Conservation (phyloP, 2,329 filamentous ascomycete genomes). For the Bipolaris oryzae region DNA sequence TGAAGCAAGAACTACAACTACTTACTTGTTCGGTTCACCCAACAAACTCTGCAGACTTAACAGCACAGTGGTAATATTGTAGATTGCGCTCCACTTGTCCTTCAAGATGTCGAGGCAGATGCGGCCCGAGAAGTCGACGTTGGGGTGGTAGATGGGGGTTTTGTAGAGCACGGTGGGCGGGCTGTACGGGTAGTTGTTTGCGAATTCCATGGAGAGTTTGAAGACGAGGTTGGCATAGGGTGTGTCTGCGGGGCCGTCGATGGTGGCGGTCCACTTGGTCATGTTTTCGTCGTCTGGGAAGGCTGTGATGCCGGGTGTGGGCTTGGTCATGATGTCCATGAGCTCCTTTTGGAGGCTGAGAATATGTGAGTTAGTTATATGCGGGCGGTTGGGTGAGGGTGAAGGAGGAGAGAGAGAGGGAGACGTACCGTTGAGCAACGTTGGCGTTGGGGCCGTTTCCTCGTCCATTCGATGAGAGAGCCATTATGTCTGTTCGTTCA, state of each 20-base stretch:
- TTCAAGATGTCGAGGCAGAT: slow-evolving; percentile 98
- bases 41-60: slow-evolving; percentile 93
- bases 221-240: slow-evolving; percentile 87
- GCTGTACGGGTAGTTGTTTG: slow-evolving; percentile 89
- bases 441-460: slow-evolving; percentile 49
- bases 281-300: slow-evolving; percentile 94
- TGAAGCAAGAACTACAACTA: not conserved
- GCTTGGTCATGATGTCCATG: slow-evolving; percentile 97
- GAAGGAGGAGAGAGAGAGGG: not conserved
- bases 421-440: slow-evolving; percentile 55
- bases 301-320: slow-evolving; percentile 90
- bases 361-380: not conserved
- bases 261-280: slow-evolving; percentile 85
- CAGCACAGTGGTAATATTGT: slow-evolving; percentile 93
- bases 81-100: slow-evolving; percentile 98
- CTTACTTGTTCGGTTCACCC: slow-evolving; percentile 97
- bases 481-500: slow-evolving; percentile 24
- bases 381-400: slow-evolving; percentile 11
- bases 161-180: slow-evolving; percentile 94
- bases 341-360: slow-evolving; percentile 91
- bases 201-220: slow-evolving; percentile 92
- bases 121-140: slow-evolving; percentile 94
- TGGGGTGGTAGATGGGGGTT: slow-evolving; percentile 98
- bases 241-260: slow-evolving; percentile 87
- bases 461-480: slow-evolving; percentile 30